Conservation (phyloP, 768 basidiomycete species). For the Trametes gibbosa region DNA sequence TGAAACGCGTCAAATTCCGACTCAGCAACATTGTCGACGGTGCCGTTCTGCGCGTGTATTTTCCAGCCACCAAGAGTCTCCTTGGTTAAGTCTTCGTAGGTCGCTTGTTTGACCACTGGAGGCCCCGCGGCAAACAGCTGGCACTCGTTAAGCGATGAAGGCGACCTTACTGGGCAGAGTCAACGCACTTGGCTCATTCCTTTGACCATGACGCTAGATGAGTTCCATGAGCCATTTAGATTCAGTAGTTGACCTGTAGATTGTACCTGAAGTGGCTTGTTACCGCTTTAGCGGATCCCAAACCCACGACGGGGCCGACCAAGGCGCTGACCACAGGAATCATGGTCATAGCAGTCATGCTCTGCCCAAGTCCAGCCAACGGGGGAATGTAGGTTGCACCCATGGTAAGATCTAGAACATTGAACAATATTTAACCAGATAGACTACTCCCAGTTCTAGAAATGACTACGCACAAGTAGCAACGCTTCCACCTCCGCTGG, state of each 20-base stretch:
- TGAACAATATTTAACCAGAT: no score
- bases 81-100: constrained; percentile 20
- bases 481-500: constrained; percentile 21
- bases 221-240: not conserved
- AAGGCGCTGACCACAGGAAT: constrained; percentile 19
- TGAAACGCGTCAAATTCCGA: constrained; percentile 18
- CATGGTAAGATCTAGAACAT: constrained; percentile 9
- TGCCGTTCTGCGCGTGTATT: constrained; percentile 16
- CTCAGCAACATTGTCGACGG: constrained; percentile 17
- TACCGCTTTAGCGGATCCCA: constrained; percentile 18
- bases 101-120: constrained; percentile 21
- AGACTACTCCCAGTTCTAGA: no score
- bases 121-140: constrained; percentile 20
- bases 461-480: constrained; percentile 9
- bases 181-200: constrained; percentile 12
- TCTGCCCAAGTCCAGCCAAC: constrained; percentile 16
- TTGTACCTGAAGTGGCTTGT: constrained; percentile 19
- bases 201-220: constrained; percentile 17
- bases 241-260: not conserved
- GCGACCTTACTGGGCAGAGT: no score
- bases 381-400: constrained; percentile 20
- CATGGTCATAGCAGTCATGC: constrained; percentile 13
- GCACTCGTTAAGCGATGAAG: no score
- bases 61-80: constrained; percentile 20
- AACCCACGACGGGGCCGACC: constrained; percentile 16